Conservation (phyloP, 495 filamentous ascomycete species). For the Diplogelasinospora grovesii region DNA sequence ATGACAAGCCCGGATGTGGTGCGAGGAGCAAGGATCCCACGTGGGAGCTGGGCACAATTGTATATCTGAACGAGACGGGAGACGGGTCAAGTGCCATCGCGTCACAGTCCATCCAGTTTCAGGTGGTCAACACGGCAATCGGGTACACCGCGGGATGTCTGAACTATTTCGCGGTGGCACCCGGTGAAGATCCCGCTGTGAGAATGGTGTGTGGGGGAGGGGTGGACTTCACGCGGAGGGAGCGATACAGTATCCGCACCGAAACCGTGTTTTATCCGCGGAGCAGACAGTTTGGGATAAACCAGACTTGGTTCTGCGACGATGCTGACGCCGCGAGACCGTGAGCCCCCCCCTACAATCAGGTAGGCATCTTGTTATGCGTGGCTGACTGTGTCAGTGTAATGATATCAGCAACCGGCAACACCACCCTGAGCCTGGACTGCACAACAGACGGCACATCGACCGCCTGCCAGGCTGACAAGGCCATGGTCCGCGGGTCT, state of each 20-base stretch:
- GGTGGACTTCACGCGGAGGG: neutral
- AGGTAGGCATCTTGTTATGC: no score
- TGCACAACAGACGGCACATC: conserved; percentile 5
- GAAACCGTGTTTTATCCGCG: conserved; percentile 8
- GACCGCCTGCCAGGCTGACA: conserved; percentile 11
- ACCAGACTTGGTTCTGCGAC: conserved; percentile 20
- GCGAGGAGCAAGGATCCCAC: conserved; percentile 5
- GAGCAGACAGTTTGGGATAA: conserved; percentile 10
- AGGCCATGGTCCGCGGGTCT: conserved; percentile 7
- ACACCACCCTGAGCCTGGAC: conserved; percentile 2
- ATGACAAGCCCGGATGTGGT: conserved; percentile 10
- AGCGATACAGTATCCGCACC: conserved; percentile 9
- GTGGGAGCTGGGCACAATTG: conserved; percentile 11
- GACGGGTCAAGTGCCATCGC: conserved; percentile 1
- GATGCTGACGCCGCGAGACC: conserved; percentile 10
- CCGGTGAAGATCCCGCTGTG: neutral
- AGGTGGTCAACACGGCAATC: conserved; percentile 10
- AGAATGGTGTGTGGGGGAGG: conserved; percentile 8
- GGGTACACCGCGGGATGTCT: conserved; percentile 15
- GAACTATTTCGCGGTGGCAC: neutral
- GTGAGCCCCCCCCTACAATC: conserved; percentile 6
- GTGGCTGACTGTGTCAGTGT: neutral
- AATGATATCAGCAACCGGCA: conserved; percentile 5
- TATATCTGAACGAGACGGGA: conserved; percentile 11
- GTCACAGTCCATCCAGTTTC: conserved; percentile 13